phyloP scores from a whole-genome alignment of 176 grass and related monocot species.

The Zoysia pacifica region DNA sequence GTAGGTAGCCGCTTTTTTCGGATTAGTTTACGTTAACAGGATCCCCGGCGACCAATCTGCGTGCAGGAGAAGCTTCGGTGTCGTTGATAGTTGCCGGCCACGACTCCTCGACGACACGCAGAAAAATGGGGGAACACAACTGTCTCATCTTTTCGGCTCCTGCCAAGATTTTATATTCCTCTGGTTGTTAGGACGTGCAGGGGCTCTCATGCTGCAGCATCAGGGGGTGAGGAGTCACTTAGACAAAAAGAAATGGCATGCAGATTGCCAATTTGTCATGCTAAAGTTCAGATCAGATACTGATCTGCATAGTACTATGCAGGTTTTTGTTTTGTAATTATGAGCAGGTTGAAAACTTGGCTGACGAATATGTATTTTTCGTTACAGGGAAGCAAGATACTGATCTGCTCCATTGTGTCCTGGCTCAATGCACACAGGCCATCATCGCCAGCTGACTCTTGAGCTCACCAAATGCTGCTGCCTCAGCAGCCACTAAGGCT shows the following conservation, averaged over 20 bases:
- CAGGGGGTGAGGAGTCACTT: neutral
- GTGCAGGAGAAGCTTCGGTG: conserved; percentile 44
- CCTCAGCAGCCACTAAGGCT: conserved; percentile 51
- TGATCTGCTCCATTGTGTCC: conserved; percentile 23
- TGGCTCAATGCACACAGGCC: conserved; percentile 40
- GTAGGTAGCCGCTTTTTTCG: neutral
- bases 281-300: neutral
- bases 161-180: conserved; percentile 23
- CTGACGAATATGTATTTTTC: conserved; percentile 39
- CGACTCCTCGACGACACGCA: conserved; percentile 1
- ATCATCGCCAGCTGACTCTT: conserved; percentile 47
- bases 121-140: conserved; percentile 28
- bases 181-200: conserved; percentile 9
- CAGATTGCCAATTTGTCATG: neutral
- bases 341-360: conserved; percentile 7
- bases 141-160: conserved; percentile 42
- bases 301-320: neutral
- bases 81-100: conserved; percentile 54
- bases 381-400: conserved; percentile 39
- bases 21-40: neutral
- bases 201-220: conserved; percentile 7
- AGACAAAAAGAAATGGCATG: conserved; percentile 10
- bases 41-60: conserved; percentile 34
- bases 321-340: neutral
- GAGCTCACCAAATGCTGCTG: conserved; percentile 51